Base-by-base conservation (phyloP, 2,329 filamentous ascomycete genomes). In the Xylaria digitata region DNA sequence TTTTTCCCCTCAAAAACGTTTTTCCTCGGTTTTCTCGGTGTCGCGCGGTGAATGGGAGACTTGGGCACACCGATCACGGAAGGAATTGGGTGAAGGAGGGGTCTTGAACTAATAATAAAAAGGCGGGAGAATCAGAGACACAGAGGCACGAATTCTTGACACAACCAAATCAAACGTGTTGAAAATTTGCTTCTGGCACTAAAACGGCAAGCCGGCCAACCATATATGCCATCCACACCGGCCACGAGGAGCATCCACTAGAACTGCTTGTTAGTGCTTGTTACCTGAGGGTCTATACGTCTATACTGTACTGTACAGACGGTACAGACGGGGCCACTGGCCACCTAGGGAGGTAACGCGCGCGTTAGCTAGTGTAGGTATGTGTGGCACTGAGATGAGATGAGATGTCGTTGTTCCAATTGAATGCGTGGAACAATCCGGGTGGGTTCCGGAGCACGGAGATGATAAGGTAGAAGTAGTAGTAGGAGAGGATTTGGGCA, bases 51-150 rank as follows among this genome's bases (percentile, higher is more conserved):
- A 65, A 66, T 62, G 53, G 67, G 55, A 60, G 63, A 61, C 61
- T 66, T 62, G 61, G 64, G 59, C 64, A 71, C 71, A 75, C 74
- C 74, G 74, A 75, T 75, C 70, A 72, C 74, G 74, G 74, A 75
- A 74, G 71, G 70, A 71, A 72, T 63, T 61, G 71, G 72, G 70
- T 70, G 71, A 74, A 63, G 73, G 70, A 72, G 73, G 72, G 72
- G 69, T 72, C 71, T 70, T 66, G 71, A 66, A 70, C 73, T 75
- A 73, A 73, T 70, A 71, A 68, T 52, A 68, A 71, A 71, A 74
- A 71, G 71, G 66, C 52, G 67, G 61, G 59, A 70, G 67, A 52
- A 54, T 46, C 53, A 58, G 46, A 63, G 53, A 46, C 45, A 45
- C 45, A 49, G 58, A 46, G 53, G 55, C 58, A 61, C 11, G 46